Base-by-base conservation (phyloP, 352 stramenopile genomes). In the Blastocystis sp. region DNA sequence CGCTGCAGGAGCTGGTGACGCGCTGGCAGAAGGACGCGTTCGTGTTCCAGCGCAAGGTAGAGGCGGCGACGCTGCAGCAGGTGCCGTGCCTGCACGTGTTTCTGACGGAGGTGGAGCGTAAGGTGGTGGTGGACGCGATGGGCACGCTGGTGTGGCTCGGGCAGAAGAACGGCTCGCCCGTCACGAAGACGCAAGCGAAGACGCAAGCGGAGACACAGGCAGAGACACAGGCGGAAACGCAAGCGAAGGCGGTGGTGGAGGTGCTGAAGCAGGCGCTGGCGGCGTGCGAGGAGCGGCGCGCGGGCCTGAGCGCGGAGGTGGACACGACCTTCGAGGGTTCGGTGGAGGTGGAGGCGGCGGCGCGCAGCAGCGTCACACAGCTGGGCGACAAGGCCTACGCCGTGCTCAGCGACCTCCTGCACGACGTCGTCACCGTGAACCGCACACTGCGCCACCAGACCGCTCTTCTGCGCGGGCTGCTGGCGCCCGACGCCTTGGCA, bases 271-370 rank as follows among this genome's bases (percentile, higher is more conserved):
- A 17, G 2, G 17, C 21, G 7, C 42, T 84, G 24, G 1, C 24
- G 3, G 66, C 40, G 14, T 42, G 61, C 52, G 21, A 42, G 42
- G 17, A 84, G 74, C 74, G 54, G 21, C 21, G 68, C 19, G 2
- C 54, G 3, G 57, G 52, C 11, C 57, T 28, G 14, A 57, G 68
- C 7, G 10, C 42, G 34, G 57, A 69, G 7, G 42, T 84, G 38
- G 74, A 84, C 45, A 84, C 74, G 24, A 69, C 74, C 45, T 84
- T 84, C 74, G 10, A 84, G 19, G 74, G 74, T 1, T 84, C 74
- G n/a, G 57, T 84, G 2, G 74, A 84, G 45, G 10, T 84, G 11
- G 66, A 45, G 4, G 74, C 68, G 21, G 74, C 65, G 1, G 52
- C 21, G 10, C 9, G 28, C 3, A 84, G 21, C 40, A 42, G 34